Percentiles rank a stretch among this genome's conserved stretches.
These are phyloP conservation scores for Apiotrichum domesticum DNA, from an alignment of 1,284 basidiomycete genomes.

Conservation along the genomic window DNA sequence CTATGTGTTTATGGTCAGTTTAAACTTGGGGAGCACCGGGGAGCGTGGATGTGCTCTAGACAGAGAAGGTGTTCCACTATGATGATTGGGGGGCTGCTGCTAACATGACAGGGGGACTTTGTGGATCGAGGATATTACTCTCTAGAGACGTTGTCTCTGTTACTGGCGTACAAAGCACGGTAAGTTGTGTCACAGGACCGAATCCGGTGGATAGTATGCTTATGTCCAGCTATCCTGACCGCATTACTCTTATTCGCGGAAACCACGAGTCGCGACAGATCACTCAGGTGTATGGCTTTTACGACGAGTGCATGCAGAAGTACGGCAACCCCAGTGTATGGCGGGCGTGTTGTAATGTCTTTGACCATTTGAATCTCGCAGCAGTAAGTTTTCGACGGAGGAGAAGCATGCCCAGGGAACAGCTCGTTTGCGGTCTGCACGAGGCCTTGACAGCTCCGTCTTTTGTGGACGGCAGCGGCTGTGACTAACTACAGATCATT, in stretches of 20 bases:
- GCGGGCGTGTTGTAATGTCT: slow-evolving; percentile 93
- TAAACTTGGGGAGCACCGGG: too few relatives aligned
- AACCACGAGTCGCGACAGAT: slow-evolving; percentile 97
- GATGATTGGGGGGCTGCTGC: too few relatives aligned
- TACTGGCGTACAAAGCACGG: slow-evolving; percentile 68
- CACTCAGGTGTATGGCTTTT: slow-evolving; percentile 97
- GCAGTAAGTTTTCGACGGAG: slow-evolving; percentile 57
- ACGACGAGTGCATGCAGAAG: slow-evolving; percentile 95
- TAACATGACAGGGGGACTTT: slow-evolving; percentile 64
- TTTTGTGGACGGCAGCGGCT: not conserved
- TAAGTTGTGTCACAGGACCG: not conserved
- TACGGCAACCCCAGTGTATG: slow-evolving; percentile 90
- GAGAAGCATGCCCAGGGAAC: too few relatives aligned
- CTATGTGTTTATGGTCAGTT: slow-evolving; percentile 80
- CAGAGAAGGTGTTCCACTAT: too few relatives aligned
- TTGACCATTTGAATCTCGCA: slow-evolving; percentile 88
- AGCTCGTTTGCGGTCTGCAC: too few relatives aligned
- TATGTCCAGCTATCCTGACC: slow-evolving; percentile 68
- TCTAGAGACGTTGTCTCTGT: slow-evolving; percentile 86
- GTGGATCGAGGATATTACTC: slow-evolving; percentile 95
- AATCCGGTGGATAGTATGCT: not conserved
- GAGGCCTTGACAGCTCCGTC: too few relatives aligned
- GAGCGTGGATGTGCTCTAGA: too few relatives aligned
- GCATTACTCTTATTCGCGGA: slow-evolving; percentile 81
- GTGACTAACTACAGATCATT: slow-evolving; percentile 61